These are phyloP conservation scores for Cadophora gregata DNA, from an alignment of 2,329 filamentous ascomycete genomes.

Conservation along the genomic window DNA sequence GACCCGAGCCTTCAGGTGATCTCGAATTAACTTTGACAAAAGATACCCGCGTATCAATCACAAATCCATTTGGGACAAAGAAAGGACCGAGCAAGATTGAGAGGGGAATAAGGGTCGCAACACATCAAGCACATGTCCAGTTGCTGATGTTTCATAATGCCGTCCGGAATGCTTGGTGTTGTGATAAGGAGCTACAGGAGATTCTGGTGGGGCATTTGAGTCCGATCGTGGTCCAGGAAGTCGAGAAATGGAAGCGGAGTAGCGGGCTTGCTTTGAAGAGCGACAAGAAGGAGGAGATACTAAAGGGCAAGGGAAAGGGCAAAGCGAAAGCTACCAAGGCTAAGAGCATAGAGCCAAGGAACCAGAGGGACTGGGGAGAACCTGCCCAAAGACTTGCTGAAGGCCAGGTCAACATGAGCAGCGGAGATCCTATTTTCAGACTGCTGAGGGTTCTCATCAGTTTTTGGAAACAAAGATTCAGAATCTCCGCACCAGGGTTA, in stretches of 20 bases:
- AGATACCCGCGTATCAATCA: constrained; percentile 63
- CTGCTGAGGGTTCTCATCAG: constrained; percentile 77
- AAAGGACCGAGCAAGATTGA: constrained; percentile 89
- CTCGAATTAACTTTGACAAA: constrained; percentile 74
- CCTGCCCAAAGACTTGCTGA: constrained; percentile 73
- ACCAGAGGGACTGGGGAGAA: constrained; percentile 72
- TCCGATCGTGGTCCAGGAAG: constrained; percentile 63
- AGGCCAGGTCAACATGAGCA: constrained; percentile 76
- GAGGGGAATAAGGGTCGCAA: constrained; percentile 75
- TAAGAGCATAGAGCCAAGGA: constrained; percentile 48
- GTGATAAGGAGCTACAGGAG: constrained; percentile 76
- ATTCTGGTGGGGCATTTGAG: constrained; percentile 78
- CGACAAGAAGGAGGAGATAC: constrained; percentile 39
- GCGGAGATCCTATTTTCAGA: constrained; percentile 79
- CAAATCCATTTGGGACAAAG: constrained; percentile 68
- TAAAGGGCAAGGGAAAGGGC: constrained; percentile 47
- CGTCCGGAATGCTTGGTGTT: constrained; percentile 82
- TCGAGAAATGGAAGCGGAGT: constrained; percentile 74
- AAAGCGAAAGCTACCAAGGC: constrained; percentile 46
- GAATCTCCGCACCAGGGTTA: constrained; percentile 76
- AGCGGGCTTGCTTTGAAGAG: constrained; percentile 61
- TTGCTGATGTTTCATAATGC: constrained; percentile 89
- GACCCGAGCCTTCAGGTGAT: constrained; percentile 64
- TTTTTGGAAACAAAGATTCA: constrained; percentile 90
- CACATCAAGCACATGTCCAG: constrained; percentile 90